Conservation (phyloP, 306 rosid genomes). For the Dryas octopetala region DNA sequence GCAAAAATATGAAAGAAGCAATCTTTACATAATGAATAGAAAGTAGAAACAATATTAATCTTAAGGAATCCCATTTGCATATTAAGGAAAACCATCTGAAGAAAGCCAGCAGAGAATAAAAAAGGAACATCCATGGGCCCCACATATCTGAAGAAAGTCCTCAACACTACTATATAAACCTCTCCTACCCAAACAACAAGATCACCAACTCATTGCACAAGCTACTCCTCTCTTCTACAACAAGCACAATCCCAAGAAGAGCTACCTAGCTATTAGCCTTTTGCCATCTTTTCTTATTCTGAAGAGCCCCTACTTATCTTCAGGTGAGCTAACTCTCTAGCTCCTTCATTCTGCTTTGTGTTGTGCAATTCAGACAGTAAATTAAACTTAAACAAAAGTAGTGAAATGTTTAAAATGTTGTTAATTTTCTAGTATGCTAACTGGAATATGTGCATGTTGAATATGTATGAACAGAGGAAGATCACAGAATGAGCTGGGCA, state of each 20-base stretch:
- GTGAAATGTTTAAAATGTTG: background rate
- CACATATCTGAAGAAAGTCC: conserved; percentile 27
- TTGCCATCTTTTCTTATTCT: conserved; percentile 1
- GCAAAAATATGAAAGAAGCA: background rate
- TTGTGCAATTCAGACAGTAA: background rate
- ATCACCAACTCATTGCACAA: conserved; percentile 45
- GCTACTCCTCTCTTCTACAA: conserved; percentile 16
- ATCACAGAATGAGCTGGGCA: conserved; percentile 74
- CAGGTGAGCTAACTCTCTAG: conserved; percentile 39
- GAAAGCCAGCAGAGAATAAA: conserved; percentile 40
- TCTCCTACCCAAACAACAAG: conserved; percentile 34
- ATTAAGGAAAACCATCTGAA: conserved; percentile 30
- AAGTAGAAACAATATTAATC: conserved; percentile 20
- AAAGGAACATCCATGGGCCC: conserved; percentile 51
- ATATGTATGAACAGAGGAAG: background rate
- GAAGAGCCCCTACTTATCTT: conserved; percentile 17
- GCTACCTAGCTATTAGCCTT: background rate
- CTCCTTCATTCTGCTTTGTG: conserved; percentile 23
- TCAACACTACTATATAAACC: conserved; percentile 54
- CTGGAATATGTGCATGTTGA: background rate
- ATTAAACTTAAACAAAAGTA: too few species aligned
- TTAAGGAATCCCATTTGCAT: conserved; percentile 35
- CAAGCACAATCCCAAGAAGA: conserved; percentile 25
- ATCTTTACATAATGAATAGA: background rate
- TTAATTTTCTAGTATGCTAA: background rate